These are phyloP conservation scores for Peronospora tabacina DNA, from an alignment of 352 stramenopile genomes.

Conservation along the genomic window DNA sequence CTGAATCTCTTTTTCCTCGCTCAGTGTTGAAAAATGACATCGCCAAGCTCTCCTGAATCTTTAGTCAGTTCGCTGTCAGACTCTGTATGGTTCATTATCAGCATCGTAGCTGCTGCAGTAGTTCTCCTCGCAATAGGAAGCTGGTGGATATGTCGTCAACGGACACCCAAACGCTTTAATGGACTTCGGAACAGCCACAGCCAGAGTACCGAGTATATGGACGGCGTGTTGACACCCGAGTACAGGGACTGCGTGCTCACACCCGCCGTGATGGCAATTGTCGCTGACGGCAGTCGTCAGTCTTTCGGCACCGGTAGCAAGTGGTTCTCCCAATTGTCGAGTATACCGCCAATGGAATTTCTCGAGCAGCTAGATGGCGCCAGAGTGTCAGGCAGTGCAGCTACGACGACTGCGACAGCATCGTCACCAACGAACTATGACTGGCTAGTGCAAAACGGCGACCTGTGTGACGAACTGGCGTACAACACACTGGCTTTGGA, in stretches of 20 bases:
- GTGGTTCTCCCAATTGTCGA: conserved; percentile 27
- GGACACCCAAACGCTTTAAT: conserved; percentile 8
- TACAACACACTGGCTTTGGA: conserved; percentile 17
- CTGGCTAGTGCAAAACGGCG: conserved; percentile 19
- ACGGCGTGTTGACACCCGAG: conserved; percentile 26
- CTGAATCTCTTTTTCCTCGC: no score
- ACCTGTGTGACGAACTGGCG: conserved; percentile 17
- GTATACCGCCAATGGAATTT: conserved; percentile 27
- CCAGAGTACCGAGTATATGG: conserved; percentile 29
- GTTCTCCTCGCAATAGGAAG: conserved; percentile 16
- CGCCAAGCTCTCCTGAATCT: conserved; percentile 6
- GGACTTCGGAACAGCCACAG: conserved; percentile 10
- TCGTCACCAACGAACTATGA: conserved; percentile 3
- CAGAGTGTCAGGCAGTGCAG: conserved; percentile 12
- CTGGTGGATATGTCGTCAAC: conserved; percentile 15
- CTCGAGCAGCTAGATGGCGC: conserved; percentile 18
- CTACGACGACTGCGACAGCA: conserved; percentile 14
- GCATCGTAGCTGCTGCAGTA: conserved; percentile 5
- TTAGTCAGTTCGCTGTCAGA: conserved; percentile 3
- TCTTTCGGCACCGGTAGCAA: conserved; percentile 11
- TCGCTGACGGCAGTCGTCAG: conserved; percentile 16
- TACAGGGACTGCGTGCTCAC: conserved; percentile 31
- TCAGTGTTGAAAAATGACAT: conserved; percentile 2
- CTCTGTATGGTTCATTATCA: conserved; percentile 15
- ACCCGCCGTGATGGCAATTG: conserved; percentile 26